phyloP scores from a whole-genome alignment of 129 eudicot species.

The Deinandra increscens region DNA sequence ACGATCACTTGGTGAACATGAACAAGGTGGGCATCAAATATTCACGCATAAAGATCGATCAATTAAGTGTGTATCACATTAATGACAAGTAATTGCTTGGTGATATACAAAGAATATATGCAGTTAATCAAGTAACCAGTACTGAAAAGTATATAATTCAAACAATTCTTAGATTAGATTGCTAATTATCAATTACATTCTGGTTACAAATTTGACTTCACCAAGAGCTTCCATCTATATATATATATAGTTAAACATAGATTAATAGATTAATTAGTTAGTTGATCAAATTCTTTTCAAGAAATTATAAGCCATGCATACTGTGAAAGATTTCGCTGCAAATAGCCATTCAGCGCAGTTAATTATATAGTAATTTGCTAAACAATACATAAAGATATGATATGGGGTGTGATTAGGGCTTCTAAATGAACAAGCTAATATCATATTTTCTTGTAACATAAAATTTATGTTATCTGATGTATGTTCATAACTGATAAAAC shows the following conservation, averaged over 20 bases:
- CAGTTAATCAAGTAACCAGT: neutral
- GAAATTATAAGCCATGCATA: neutral
- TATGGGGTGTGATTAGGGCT: constrained; percentile 1
- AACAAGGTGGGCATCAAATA: neutral
- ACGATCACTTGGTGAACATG: neutral
- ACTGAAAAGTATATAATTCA: neutral
- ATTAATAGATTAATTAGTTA: neutral
- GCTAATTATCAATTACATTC: constrained; percentile 17
- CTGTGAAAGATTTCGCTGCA: neutral
- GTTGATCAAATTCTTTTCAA: neutral
- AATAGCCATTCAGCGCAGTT: neutral
- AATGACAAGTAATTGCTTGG: neutral
- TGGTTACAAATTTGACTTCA: constrained; percentile 13
- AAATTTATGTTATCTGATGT: constrained; percentile 10
- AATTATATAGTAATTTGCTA: neutral
- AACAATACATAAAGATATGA: neutral
- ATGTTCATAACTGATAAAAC: neutral
- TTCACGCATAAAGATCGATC: neutral
- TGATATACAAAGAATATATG: neutral
- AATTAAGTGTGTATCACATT: neutral
- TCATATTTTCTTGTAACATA: constrained; percentile 1
- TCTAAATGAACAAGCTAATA: constrained; percentile 15
- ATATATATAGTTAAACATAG: neutral
- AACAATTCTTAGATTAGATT: neutral
- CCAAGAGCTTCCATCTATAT: neutral